Base-by-base conservation (phyloP, 768 basidiomycete species). In the Calocybe gangraenosa region DNA sequence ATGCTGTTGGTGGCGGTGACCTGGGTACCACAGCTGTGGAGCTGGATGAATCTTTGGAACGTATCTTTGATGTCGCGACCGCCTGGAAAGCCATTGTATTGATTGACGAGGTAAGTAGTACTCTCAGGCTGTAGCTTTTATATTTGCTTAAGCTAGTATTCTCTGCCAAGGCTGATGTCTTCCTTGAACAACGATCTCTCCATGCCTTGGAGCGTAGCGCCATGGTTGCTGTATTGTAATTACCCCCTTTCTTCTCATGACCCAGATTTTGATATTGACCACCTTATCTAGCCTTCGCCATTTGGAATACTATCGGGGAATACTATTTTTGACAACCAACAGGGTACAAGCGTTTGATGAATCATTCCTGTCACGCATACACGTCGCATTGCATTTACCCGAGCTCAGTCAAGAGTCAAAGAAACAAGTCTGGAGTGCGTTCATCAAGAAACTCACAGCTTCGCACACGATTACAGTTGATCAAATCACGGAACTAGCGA, bases 161-260 rank as follows among this genome's bases (percentile, higher is more conserved):
- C 65, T 15, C 19, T 45, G 32, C 15, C n/a, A 19, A 70, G n/a
- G n/a, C n/a, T n/a, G 82, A 87, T 60, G 82, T 87, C 3, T 87
- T 84, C 74, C 69, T 87, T 22, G 83, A 85, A 54, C 76, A 79
- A 57, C 76, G 83, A 5, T 79, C 79, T 3, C 64, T 83, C 28
- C 78, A 82, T 45, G 77, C 84, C 54, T 57, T 84, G 11, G 71
- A 80, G 54, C 71, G 83, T 9, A 87, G 85, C 52, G 82, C 82
- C 0, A 82, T 85, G 75, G 82, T 87, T 5, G 81, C 82, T 3
- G 82, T 84, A 10, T 84, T 81, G 73, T 75, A 56, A 50, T 68
- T 57, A 37, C 23, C 20, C 31, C 10, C 10, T 30, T 15, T 50
- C 34, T 42, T 58, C 30, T 54, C 58, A 6, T 20, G 19, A n/a